Base-by-base conservation (phyloP, 2,329 filamentous ascomycete genomes). In the Colletotrichum brevisporum region DNA sequence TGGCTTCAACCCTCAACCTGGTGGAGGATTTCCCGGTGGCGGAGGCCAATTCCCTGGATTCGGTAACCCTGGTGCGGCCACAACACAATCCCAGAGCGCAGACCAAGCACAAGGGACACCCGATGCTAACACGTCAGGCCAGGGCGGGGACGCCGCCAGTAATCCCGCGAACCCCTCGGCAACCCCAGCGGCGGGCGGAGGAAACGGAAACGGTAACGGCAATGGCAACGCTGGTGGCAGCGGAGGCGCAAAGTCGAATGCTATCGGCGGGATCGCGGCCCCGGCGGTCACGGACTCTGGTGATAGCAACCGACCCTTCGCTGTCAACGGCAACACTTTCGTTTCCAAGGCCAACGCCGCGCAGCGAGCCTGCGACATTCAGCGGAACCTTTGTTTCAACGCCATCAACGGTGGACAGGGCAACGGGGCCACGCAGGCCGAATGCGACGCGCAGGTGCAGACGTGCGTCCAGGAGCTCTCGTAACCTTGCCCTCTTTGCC, bases 331-430 rank as follows among this genome's bases (percentile, higher is more conserved):
- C 56, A 81, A 82, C 80, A 89, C 82, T 45, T 91, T 92, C 75
- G 85, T 85, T 47, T 86, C 86, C 75, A 76, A 86, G 72, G 79
- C 76, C 3, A 86, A 85, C 10, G 90, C 90, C 21, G 79, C 86
- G 48, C 85, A 90, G 78, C 83, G 90, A 54, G 85, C 88, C 43
- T 92, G 90, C 75, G 85, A 89, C 70, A 85, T 90, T 67, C 88
- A 91, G 80, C 86, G 89, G 80, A 91, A 90, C 74, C 79, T 77
- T 4, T 92, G 90, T 74, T 81, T 86, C 13, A 80, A 89, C 71
- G 84, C 84, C 31, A 86, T 86, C 65, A 91, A 91, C 77, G 73
- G 79, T 13, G 86, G 88, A 21, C 67, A 78, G 58, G 73, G 81
- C 15, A 72, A 75, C 4, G 82, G 82, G 48, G 76, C 82, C 67